Base-by-base conservation (phyloP, 2,329 filamentous ascomycete species). In the Hypoxylon sp. region DNA sequence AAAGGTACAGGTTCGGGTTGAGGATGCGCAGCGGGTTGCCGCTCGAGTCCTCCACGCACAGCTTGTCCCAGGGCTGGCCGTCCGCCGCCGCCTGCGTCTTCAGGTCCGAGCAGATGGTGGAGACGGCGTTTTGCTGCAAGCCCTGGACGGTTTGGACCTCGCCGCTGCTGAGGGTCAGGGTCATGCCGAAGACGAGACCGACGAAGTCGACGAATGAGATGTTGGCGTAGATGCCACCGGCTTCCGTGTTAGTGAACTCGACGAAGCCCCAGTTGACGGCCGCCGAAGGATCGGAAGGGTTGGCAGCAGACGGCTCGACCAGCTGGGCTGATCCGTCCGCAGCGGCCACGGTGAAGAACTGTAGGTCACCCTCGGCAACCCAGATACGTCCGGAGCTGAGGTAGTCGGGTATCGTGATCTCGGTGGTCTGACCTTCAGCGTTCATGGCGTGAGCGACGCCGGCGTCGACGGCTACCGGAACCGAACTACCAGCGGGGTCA, bases 151-250 rank as follows among this genome's bases (percentile, higher is more conserved):
- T 73, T 34, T 83, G 81, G 0, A 67, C 71, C 44, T 62, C 69
- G 32, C 79, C 79, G 30, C 73, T 75, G 11, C 67, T 75, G 11
- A 78, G 73, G 0, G 74, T 76, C 13, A 86, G 73, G 0, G 69
- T 69, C 79, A 87, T 82, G 41, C 83, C 81, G n/a, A 87, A 79
- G 0, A 81, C 75, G 15, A 86, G 75, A 4, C 83, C 77, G 17
- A 84, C 79, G 63, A 83, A 84, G 69, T 85, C 83, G 30, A 85
- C 83, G 58, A 81, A 84, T 49, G 78, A 82, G 56, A 85, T 78
- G 70, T 85, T 84, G 64, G 81, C 80, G 43, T 75, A 84, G 24
- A 84, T 69, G 6, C 74, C 71, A 0, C 76, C 76, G 1, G 75
- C 68, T 0, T 68, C 48, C n/a, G 74, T 81, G 68, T 79, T 79